These are phyloP conservation scores for Diaporthe helianthi DNA, from an alignment of 2,329 filamentous ascomycete genomes.

Conservation along the genomic window DNA sequence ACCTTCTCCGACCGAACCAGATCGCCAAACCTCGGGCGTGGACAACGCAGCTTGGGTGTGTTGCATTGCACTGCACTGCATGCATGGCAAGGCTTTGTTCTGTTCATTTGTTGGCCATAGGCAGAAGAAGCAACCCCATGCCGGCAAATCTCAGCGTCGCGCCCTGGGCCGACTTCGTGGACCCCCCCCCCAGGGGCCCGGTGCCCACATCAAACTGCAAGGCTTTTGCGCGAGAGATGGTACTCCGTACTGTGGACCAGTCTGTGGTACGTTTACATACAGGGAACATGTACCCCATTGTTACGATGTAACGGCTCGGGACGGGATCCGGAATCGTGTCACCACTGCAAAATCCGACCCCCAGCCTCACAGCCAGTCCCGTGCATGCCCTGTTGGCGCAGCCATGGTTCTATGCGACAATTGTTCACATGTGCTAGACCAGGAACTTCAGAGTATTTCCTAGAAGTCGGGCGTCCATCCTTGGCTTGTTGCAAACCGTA, in stretches of 20 bases:
- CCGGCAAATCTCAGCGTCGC: conserved; percentile 1
- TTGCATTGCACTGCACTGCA: neutral
- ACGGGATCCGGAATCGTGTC: conserved; percentile 15
- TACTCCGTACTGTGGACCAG: too few relatives aligned
- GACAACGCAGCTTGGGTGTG: neutral
- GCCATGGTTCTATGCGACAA: neutral
- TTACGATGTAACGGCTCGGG: conserved; percentile 13
- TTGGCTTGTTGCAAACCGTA: neutral
- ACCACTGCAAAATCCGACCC: conserved; percentile 1
- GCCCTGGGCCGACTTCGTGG: neutral
- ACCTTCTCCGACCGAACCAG: neutral
- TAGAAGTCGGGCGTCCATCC: neutral
- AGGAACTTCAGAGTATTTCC: neutral
- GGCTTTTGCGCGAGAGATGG: neutral
- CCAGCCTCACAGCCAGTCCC: neutral
- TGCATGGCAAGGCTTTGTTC: too few relatives aligned
- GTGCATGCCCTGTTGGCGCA: neutral
- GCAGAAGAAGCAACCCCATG: neutral
- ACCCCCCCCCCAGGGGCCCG: too few relatives aligned
- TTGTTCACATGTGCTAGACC: neutral
- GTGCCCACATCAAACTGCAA: neutral
- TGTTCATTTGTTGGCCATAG: neutral
- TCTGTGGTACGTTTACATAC: too few relatives aligned
- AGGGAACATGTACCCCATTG: too few relatives aligned
- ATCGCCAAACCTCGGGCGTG: neutral